Evolutionary conservation across 108 stramenopile genomes (phyloP), one percentile per base, ranked within the genome.

Genomic region (Parietichytrium sp.): DNA sequence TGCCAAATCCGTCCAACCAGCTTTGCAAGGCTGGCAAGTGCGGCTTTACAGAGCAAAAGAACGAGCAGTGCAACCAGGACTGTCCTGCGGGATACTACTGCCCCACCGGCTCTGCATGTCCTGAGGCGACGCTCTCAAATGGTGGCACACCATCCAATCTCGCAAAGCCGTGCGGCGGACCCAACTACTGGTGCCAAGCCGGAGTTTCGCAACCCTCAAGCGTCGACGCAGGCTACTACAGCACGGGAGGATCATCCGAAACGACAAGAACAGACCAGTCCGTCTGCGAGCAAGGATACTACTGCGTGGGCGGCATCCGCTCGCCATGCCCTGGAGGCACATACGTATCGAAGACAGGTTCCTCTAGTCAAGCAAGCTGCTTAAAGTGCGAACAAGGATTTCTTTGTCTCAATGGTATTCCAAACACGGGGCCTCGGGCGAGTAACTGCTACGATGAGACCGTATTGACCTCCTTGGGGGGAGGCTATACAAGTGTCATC

Each of bases 221-320:
- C 1, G 61, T 72, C 15, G 61, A 72, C 61, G 38, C 61, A 10
- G 61, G 61, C 61, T 72, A 18, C 61, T 72, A 72, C 42, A 72
- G 61, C 61, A 72, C 42, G 33, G 61, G 61, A 10, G 23, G 38
- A n/a, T 42, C 61, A 7, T 33, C 36, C 23, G 61, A 72, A 25
- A 16, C 38, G 20, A 72, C 38, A 0, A n/a, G n/a, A n/a, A 72
- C 61, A n/a, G 61, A 42, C 38, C 61, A 72, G 61, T 13, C 42
- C 33, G 29, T 45, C 1, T 72, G 61, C 61, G 61, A 72, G 3
- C 20, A 33, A n/a, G 61, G 61, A 6, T 72, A 72, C 42, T 72
- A 72, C 42, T 72, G 61, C 42, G n/a, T 20, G 10, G 10, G 38
- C 13, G 61, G 61, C 33, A 12, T 10, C 38, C 61, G 61, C 61